Percentiles rank a stretch among this genome's conserved stretches.
These are phyloP conservation scores for Vinca minor DNA, from an alignment of 257 asterid species.

Conservation along the genomic window DNA sequence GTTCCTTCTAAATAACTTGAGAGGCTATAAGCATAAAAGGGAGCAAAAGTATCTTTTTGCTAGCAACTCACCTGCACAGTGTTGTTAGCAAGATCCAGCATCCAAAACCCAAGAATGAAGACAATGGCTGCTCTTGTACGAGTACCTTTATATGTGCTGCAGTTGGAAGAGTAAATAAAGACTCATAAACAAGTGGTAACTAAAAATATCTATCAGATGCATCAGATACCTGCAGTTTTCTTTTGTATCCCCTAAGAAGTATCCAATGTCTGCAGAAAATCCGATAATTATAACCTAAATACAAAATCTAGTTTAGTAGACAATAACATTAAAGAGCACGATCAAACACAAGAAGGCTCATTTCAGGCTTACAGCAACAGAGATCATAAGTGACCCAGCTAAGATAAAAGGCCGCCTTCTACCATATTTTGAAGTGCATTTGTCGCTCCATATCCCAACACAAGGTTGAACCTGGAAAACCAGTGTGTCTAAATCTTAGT, in stretches of 20 bases:
- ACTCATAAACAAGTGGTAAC: conserved; percentile 9
- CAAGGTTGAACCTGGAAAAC: conserved; percentile 93
- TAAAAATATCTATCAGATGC: conserved; percentile 20
- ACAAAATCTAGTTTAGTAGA: conserved; percentile 34
- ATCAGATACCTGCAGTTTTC: conserved; percentile 91
- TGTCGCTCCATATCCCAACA: conserved; percentile 98
- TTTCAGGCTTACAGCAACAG: conserved; percentile 57
- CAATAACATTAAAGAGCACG: conserved; percentile 9
- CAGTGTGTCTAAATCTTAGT: conserved; percentile 6
- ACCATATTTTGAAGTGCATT: conserved; percentile 84
- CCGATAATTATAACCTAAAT: conserved; percentile 92
- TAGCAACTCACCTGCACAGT: conserved; percentile 81
- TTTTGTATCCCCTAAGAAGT: conserved; percentile 82
- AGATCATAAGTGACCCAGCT: conserved; percentile 80
- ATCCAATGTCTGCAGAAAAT: conserved; percentile 98
- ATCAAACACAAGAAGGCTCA: conserved; percentile 17
- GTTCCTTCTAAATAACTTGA: neutral
- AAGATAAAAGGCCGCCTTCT: conserved; percentile 83
- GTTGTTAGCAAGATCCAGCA: conserved; percentile 99
- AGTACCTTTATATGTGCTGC: conserved; percentile 96
- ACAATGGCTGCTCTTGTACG: conserved; percentile 91
- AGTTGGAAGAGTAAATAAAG: conserved; percentile 27
- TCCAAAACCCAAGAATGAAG: conserved; percentile 91
- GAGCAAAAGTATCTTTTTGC: neutral
- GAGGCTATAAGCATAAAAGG: conserved; percentile 1